Evolutionary conservation across 768 basidiomycete genomes (phyloP).

Genomic region (Boletus subparvulus): DNA sequence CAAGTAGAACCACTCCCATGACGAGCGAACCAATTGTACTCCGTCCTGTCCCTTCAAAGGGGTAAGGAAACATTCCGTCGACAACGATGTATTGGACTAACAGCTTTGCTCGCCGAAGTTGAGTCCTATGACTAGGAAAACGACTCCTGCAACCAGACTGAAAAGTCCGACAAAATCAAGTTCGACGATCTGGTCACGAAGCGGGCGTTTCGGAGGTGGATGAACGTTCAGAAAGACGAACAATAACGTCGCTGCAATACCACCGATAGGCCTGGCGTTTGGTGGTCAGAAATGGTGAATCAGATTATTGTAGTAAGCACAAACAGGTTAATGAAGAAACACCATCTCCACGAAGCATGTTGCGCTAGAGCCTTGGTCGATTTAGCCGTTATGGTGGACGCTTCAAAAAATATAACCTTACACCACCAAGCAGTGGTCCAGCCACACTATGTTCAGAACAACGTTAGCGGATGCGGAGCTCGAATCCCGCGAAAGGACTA

Average conservation of each 20-base stretch:
- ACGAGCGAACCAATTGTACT: slow-evolving; percentile 57
- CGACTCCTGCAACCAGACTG: slow-evolving; percentile 59
- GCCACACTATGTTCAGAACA: slow-evolving; percentile 44
- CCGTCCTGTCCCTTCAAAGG: slow-evolving; percentile 48
- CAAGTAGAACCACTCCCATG: slow-evolving; percentile 51
- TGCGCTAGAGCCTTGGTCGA: slow-evolving; percentile 59
- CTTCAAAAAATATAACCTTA: slow-evolving; percentile 33
- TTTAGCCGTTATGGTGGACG: not conserved
- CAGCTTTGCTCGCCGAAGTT: slow-evolving; percentile 66
- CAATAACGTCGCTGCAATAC: slow-evolving; percentile 54
- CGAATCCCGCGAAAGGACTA: slow-evolving; percentile 7
- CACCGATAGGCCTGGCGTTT: slow-evolving; percentile 61
- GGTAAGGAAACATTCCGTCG: too few species aligned
- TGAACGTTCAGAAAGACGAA: slow-evolving; percentile 77
- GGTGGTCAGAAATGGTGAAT: not conserved
- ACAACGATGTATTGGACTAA: slow-evolving; percentile 32
- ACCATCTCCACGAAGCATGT: slow-evolving; percentile 81
- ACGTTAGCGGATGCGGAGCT: not conserved
- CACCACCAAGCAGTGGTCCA: slow-evolving; percentile 82
- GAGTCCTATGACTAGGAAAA: slow-evolving; percentile 71
- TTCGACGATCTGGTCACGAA: slow-evolving; percentile 55
- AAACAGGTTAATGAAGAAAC: slow-evolving; percentile 74
- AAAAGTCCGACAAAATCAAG: slow-evolving; percentile 72
- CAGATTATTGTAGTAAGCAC: slow-evolving; percentile 13
- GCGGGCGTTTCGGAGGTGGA: slow-evolving; percentile 58